Conservation (phyloP, 371 early-diverging fungal species). For the Mucor lusitanicus region DNA sequence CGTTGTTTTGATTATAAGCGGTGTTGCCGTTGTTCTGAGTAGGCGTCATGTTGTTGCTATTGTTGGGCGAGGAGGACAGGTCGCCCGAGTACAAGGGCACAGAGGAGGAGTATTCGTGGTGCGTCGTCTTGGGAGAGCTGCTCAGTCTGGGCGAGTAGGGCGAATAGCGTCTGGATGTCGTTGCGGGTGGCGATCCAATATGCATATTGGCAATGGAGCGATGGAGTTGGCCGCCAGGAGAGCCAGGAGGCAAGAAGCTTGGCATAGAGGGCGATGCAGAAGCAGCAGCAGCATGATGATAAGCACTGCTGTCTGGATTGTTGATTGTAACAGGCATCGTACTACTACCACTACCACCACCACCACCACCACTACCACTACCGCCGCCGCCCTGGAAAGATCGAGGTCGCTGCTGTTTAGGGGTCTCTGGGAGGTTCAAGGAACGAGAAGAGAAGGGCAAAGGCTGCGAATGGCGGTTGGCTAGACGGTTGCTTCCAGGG, state of each 20-base stretch:
- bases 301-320: background rate
- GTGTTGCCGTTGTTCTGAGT: background rate
- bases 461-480: constrained; percentile 25
- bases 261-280: constrained; percentile 23
- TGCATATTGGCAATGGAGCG: constrained; percentile 35
- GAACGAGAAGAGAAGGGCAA: constrained; percentile 16
- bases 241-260: constrained; percentile 12
- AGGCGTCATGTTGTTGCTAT: background rate
- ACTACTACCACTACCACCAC: background rate
- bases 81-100: constrained; percentile 5
- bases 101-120: constrained; percentile 14
- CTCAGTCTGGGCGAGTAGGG: constrained; percentile 37
- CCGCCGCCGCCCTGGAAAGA: constrained; percentile 14
- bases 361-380: constrained; percentile 1
- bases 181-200: constrained; percentile 31
- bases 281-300: constrained; percentile 7
- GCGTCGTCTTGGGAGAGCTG: constrained; percentile 19
- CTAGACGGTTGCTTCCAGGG: background rate
- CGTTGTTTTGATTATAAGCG: background rate
- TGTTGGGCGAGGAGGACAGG: constrained; percentile 1
- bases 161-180: constrained; percentile 27
- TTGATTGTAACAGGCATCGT: constrained; percentile 2
- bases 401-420: constrained; percentile 7
- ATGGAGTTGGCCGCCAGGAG: constrained; percentile 31
- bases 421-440: background rate